A percentile compares a stretch with the other conserved stretches of the same genome.
phyloP scores from a whole-genome alignment of 257 asterid genomes.

The Euphrasia confusa region DNA sequence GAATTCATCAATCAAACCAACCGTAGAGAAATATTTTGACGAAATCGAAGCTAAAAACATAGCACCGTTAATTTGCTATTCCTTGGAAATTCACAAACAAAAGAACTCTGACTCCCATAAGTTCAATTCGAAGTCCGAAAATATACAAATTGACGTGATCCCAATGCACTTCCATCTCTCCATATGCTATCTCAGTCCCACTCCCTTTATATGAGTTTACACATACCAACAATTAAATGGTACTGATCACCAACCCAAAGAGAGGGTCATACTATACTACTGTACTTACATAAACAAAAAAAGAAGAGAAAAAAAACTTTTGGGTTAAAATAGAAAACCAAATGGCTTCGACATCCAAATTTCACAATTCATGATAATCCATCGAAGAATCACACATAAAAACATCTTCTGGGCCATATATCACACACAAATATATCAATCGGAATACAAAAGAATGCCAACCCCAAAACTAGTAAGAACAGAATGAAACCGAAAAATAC shows the following conservation, averaged over 20 bases:
- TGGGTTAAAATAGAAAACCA: neutral
- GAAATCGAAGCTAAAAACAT: neutral
- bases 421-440: slow-evolving; percentile 1
- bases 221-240: neutral
- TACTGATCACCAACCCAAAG: neutral
- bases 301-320: neutral
- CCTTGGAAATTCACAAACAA: neutral
- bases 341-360: neutral
- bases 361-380: neutral
- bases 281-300: neutral
- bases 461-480: neutral
- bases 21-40: too few species aligned
- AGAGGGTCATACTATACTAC: neutral
- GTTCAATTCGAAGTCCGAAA: neutral
- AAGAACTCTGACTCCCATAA: neutral
- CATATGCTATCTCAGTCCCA: neutral
- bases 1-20: too few species aligned
- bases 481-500: neutral
- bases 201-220: neutral
- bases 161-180: neutral
- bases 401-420: neutral
- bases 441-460: neutral
- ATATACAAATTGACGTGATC: neutral
- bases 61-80: too few species aligned
- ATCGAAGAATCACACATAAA: neutral